These are phyloP conservation scores for Penicillium decumbens DNA, from an alignment of 2,329 filamentous ascomycete species.

Conservation along the genomic window DNA sequence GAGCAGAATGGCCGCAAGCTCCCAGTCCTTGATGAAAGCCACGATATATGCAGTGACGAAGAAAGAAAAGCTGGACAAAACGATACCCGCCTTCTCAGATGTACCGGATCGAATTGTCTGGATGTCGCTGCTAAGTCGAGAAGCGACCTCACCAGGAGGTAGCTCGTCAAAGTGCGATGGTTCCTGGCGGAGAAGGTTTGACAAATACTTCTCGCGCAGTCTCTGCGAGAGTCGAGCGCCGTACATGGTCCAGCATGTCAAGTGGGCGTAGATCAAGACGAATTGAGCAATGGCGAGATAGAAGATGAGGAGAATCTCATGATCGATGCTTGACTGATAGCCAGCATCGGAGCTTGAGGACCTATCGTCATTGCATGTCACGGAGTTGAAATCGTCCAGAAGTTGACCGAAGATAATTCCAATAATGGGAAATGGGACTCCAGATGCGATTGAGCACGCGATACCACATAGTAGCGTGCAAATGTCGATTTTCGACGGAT, in stretches of 20 bases:
- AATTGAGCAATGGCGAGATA: constrained; percentile 63
- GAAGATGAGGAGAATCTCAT: constrained; percentile 58
- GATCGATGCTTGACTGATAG: constrained; percentile 35
- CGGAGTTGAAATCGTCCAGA: constrained; percentile 38
- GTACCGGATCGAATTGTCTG: constrained; percentile 64
- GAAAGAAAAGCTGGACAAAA: constrained; percentile 59
- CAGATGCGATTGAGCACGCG: constrained; percentile 32
- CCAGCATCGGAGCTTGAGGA: constrained; percentile 15
- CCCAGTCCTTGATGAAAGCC: constrained; percentile 60
- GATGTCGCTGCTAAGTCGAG: constrained; percentile 62
- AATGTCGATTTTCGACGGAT: constrained; percentile 32
- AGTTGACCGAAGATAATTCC: constrained; percentile 41
- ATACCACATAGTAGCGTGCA: constrained; percentile 27
- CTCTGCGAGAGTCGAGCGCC: constrained; percentile 61
- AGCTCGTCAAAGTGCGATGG: constrained; percentile 61
- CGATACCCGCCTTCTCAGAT: constrained; percentile 65
- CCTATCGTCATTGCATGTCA: constrained; percentile 19
- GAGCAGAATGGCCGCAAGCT: constrained; percentile 60
- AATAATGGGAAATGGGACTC: constrained; percentile 41
- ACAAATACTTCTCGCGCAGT: constrained; percentile 58
- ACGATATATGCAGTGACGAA: constrained; percentile 64
- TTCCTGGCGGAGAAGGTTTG: constrained; percentile 57
- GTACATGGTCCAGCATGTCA: constrained; percentile 60
- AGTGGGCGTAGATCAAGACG: constrained; percentile 59
- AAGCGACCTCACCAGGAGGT: constrained; percentile 59